Conservation (phyloP, 257 asterid genomes). For the Mentha longifolia region DNA sequence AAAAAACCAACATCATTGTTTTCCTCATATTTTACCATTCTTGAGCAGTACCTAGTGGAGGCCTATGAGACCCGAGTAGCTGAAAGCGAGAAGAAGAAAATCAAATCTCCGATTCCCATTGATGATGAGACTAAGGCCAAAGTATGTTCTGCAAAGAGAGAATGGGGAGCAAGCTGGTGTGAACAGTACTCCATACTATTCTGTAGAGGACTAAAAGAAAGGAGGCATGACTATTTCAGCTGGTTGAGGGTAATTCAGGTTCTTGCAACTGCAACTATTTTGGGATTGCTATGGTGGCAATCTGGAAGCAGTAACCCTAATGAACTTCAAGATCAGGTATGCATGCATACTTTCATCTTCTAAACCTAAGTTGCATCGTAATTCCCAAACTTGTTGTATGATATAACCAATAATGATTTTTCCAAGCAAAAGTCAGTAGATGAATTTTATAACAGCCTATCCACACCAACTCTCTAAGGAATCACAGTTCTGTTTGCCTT, state of each 20-base stretch:
- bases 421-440: neutral
- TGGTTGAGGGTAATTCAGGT: conserved; percentile 94
- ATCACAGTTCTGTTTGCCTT: neutral
- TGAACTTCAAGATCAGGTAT: conserved; percentile 85
- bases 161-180: conserved; percentile 94
- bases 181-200: conserved; percentile 81
- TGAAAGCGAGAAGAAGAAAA: conserved; percentile 66
- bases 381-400: neutral
- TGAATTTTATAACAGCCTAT: neutral
- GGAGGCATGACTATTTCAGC: conserved; percentile 88
- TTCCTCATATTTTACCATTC: conserved; percentile 23
- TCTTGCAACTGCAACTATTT: conserved; percentile 78
- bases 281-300: conserved; percentile 96
- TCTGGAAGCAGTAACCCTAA: conserved; percentile 63
- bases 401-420: neutral
- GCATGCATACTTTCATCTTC: conserved; percentile 4
- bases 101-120: conserved; percentile 51
- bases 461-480: neutral
- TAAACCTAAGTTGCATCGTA: conserved; percentile 18
- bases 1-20: neutral
- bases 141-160: conserved; percentile 55
- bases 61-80: conserved; percentile 77
- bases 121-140: conserved; percentile 63
- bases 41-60: conserved; percentile 78
- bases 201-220: conserved; percentile 81